These are phyloP conservation scores for Hanseniaspora guilliermondii DNA, from an alignment of 805 yeast genomes.

Conservation along the genomic window DNA sequence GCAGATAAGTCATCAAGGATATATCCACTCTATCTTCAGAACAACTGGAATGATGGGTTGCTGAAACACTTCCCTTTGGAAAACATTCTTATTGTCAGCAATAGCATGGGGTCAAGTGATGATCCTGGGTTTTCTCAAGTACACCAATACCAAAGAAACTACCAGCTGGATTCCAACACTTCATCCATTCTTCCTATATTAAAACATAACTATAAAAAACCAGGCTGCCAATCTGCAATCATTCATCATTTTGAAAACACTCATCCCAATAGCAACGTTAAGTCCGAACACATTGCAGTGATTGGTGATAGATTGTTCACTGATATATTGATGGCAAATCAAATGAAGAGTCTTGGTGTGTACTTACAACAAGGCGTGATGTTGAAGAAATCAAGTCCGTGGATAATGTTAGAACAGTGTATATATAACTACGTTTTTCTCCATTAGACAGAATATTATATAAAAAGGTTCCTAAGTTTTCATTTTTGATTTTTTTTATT, in stretches of 20 bases:
- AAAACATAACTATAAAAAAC: slow-evolving; percentile 48
- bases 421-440: background rate
- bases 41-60: slow-evolving; percentile 41
- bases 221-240: slow-evolving; percentile 66
- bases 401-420: slow-evolving; percentile 3
- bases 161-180: slow-evolving; percentile 41
- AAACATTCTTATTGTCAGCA: slow-evolving; percentile 66
- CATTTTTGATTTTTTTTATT: no score
- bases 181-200: slow-evolving; percentile 17
- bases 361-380: slow-evolving; percentile 75
- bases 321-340: slow-evolving; percentile 84
- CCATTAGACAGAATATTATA: background rate
- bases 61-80: slow-evolving; percentile 35
- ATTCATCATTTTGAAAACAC: slow-evolving; percentile 42
- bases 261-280: slow-evolving; percentile 29
- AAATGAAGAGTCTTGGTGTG: slow-evolving; percentile 75
- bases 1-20: slow-evolving; percentile 65
- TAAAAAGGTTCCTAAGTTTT: no score
- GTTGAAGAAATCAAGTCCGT: slow-evolving; percentile 27
- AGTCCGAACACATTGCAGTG: slow-evolving; percentile 49
- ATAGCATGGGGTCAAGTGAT: slow-evolving; percentile 83
- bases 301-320: slow-evolving; percentile 88
- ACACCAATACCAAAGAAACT: slow-evolving; percentile 32
- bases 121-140: slow-evolving; percentile 37
- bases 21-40: slow-evolving; percentile 53